Base-by-base conservation (phyloP, 495 filamentous ascomycete species). In the Aspergillus biplanus region DNA sequence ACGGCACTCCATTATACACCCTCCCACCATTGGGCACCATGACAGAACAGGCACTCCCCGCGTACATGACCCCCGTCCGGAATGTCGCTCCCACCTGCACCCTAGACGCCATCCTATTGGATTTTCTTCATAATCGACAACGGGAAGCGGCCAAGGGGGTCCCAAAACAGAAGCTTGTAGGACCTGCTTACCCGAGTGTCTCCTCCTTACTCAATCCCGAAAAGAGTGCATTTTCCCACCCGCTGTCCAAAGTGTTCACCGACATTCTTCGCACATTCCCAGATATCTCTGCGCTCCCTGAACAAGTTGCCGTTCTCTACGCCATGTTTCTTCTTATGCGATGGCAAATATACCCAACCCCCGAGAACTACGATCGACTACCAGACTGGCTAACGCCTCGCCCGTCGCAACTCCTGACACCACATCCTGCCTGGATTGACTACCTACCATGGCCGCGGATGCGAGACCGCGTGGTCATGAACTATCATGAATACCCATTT, bases 281-380 rank as follows among this genome's bases (percentile, higher is more conserved):
- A 0, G 85, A 87, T 62, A 82, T 96, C 7, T 76, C 75, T 12
- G 75, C 75, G 3, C 80, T 93, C 0, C 91, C 92, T 5, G 92
- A 93, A 71, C 87, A 90, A 66, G 85, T 93, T 4, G 91, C 86
- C 16, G 83, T 92, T 6, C 79, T 94, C n/a, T 91, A 89, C 66
- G 74, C 84, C 69, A 94, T 93, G 91, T 94, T 93, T 72, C 83
- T 92, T 8, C 69, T 91, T 55, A 91, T 93, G 88, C 87, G 91
- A 3, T 96, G 91, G 91, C 86, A 89, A 67, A 87, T 96, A 27
- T 80, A 77, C 9, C 91, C 91, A 0, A 91, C 91, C 5, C 79
- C 77, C 50, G 88, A 90, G 64, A 93, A 90, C 74, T 92, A 89
- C 69, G 80, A 87, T 18, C 81, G 90, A 7, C 70, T 95, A 3